Evolutionary conservation across 805 yeast species (phyloP).

Genomic region (Wickerhamiella australiensis): DNA sequence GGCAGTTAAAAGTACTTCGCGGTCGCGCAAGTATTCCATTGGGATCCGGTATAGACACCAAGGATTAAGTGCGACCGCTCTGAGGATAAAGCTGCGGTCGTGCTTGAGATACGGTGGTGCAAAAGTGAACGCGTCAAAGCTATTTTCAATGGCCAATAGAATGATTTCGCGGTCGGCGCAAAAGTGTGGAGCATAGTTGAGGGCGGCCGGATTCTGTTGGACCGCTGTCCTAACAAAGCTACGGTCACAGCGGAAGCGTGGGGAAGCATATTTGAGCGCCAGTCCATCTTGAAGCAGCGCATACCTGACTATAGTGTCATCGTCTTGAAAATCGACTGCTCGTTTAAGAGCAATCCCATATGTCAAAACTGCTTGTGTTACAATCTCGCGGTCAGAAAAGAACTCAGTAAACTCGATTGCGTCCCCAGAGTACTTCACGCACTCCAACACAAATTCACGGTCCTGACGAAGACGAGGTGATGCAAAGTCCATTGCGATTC

Average conservation of each 20-base stretch:
- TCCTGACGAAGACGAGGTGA: not conserved
- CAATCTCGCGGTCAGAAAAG: not conserved
- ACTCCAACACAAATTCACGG: not conserved
- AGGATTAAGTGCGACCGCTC: not conserved
- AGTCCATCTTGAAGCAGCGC: conserved; percentile 1
- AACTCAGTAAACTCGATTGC: not conserved
- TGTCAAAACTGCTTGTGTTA: not conserved
- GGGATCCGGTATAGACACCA: not conserved
- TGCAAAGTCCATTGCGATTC: conserved; percentile 1
- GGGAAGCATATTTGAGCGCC: not conserved
- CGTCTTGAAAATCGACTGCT: not conserved
- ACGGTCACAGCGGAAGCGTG: not conserved
- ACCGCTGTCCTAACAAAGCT: not conserved
- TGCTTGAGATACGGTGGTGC: not conserved
- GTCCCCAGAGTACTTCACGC: not conserved
- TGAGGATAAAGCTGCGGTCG: not conserved
- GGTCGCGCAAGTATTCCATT: not conserved
- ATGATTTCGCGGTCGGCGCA: not conserved
- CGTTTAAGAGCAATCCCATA: not conserved
- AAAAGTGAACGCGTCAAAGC: not conserved
- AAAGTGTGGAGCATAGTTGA: not conserved
- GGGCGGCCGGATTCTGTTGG: not conserved
- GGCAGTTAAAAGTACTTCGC: not conserved
- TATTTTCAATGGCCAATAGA: not conserved
- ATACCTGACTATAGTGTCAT: not conserved